Percentiles rank a stretch among this genome's conserved stretches.
These are phyloP conservation scores for Paralagenidium karlingii DNA, from an alignment of 352 stramenopile species.

Conservation along the genomic window DNA sequence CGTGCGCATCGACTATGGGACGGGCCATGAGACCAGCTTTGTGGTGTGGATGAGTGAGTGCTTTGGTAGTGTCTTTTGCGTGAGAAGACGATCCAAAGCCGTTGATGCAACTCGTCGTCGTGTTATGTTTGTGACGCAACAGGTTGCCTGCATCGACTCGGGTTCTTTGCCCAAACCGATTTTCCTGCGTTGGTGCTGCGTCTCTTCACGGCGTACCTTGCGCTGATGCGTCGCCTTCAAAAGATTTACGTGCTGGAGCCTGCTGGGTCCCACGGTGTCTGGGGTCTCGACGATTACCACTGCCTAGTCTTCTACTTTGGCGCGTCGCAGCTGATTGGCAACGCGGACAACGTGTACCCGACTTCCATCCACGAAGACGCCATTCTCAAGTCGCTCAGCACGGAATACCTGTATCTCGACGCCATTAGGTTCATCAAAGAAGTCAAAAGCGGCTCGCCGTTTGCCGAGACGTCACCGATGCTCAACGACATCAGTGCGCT, in stretches of 20 bases:
- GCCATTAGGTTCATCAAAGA: conserved; percentile 88
- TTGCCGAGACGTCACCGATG: conserved; percentile 91
- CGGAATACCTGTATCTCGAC: conserved; percentile 89
- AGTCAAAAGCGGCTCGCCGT: conserved; percentile 83
- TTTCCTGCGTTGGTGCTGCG: conserved; percentile 81
- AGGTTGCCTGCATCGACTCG: conserved; percentile 83
- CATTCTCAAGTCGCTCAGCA: conserved; percentile 38
- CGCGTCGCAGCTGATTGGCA: conserved; percentile 87
- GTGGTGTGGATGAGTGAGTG: conserved; percentile 87
- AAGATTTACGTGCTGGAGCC: conserved; percentile 97
- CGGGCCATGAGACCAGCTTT: conserved; percentile 97
- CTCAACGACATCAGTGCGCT: conserved; percentile 88
- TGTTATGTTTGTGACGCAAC: conserved; percentile 6
- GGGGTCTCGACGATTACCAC: conserved; percentile 99
- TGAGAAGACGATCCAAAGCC: conserved; percentile 1
- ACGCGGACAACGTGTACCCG: conserved; percentile 26
- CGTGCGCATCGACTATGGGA: conserved; percentile 97
- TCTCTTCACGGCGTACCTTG: conserved; percentile 90
- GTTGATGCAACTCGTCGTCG: too few species aligned
- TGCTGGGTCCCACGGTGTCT: conserved; percentile 97
- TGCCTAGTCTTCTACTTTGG: conserved; percentile 98
- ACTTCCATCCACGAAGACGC: conserved; percentile 61
- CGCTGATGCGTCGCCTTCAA: conserved; percentile 90
- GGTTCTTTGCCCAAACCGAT: conserved; percentile 76
- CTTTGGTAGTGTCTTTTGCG: conserved; percentile 3